A percentile compares a stretch with the other conserved stretches of the same genome.
Evolutionary conservation across 2,329 filamentous ascomycete genomes (phyloP).

Genomic region (Rutstroemia sp.): DNA sequence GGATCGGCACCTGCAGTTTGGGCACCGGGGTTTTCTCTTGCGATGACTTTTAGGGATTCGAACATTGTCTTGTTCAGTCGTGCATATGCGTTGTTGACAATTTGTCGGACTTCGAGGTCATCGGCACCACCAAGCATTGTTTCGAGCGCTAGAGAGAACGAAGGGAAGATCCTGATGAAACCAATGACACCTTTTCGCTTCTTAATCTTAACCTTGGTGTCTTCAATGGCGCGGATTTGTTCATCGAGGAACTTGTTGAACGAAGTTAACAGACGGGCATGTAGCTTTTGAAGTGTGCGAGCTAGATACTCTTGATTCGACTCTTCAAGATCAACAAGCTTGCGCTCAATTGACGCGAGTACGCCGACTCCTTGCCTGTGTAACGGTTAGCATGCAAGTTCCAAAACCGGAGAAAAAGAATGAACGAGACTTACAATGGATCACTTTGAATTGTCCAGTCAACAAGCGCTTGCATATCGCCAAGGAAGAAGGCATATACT

Average conservation of each 20-base stretch:
- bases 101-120: constrained; percentile 61
- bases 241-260: constrained; percentile 91
- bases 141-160: constrained; percentile 76
- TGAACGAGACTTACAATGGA: constrained; percentile 57
- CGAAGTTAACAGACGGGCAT: constrained; percentile 62
- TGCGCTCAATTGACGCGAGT: constrained; percentile 71
- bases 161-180: constrained; percentile 89
- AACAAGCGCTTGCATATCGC: constrained; percentile 69
- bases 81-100: constrained; percentile 80
- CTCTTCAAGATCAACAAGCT: constrained; percentile 71
- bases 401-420: constrained; percentile 14
- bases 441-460: constrained; percentile 78
- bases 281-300: constrained; percentile 70
- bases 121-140: constrained; percentile 64
- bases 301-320: constrained; percentile 91
- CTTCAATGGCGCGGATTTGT: constrained; percentile 91
- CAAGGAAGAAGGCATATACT: constrained; percentile 74
- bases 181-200: constrained; percentile 95
- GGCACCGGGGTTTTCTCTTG: constrained; percentile 55
- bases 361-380: constrained; percentile 80
- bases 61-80: constrained; percentile 94
- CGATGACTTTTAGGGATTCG: constrained; percentile 92
- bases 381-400: neutral
- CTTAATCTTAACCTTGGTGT: constrained; percentile 98
- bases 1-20: constrained; percentile 46